Percentiles rank a stretch among this genome's conserved stretches.
Conservation (phyloP, 2,329 filamentous ascomycete genomes). For the Aspergillus tanneri region DNA sequence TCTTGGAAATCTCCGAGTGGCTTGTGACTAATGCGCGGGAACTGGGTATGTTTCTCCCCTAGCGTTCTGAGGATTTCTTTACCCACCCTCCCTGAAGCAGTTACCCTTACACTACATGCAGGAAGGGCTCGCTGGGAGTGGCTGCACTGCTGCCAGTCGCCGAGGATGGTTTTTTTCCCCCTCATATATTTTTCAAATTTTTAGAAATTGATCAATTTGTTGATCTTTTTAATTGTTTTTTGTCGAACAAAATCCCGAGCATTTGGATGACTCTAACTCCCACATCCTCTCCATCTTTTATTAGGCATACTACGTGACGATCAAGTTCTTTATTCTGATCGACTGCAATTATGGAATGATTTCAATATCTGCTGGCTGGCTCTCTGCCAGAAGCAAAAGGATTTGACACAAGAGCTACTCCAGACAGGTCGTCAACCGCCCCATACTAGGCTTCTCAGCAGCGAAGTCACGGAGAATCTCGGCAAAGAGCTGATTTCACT, state of each 20-base stretch:
- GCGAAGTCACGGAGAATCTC: conserved; percentile 71
- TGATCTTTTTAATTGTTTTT: background rate
- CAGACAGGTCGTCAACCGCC: conserved; percentile 58
- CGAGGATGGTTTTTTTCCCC: too few relatives aligned
- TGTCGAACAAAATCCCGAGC: background rate
- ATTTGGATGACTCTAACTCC: conserved; percentile 10
- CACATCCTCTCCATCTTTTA: conserved; percentile 3
- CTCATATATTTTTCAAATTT: too few relatives aligned
- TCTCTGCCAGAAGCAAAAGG: conserved; percentile 78
- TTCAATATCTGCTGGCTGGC: conserved; percentile 93
- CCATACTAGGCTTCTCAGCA: conserved; percentile 63
- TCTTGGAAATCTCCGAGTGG: conserved; percentile 66
- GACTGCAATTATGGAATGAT: conserved; percentile 84
- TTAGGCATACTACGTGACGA: conserved; percentile 83
- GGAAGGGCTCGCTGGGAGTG: background rate
- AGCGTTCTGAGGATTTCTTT: conserved; percentile 21
- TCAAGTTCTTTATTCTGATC: conserved; percentile 68
- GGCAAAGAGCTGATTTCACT: conserved; percentile 77
- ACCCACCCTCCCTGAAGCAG: background rate
- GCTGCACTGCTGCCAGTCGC: too few relatives aligned
- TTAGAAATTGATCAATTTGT: too few relatives aligned
- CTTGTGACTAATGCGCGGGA: conserved; percentile 64
- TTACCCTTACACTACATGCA: background rate
- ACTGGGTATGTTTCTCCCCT: conserved; percentile 56
- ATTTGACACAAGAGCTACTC: conserved; percentile 63